These are phyloP conservation scores for Chaetothyriales sp. DNA, from an alignment of 2,329 filamentous ascomycete genomes.

Conservation along the genomic window DNA sequence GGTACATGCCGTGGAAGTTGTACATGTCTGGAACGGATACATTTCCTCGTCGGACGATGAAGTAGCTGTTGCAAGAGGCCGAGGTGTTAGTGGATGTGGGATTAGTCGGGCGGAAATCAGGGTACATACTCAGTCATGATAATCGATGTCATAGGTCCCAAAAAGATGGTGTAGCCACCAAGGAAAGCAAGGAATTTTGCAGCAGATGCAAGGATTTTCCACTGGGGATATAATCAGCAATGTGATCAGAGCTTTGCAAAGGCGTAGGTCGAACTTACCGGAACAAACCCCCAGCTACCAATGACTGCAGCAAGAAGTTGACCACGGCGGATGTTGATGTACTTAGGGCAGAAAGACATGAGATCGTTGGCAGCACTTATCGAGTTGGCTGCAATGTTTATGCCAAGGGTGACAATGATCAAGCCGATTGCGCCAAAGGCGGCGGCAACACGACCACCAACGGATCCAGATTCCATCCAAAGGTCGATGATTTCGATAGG, in stretches of 20 bases:
- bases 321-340: constrained; percentile 42
- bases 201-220: constrained; percentile 49
- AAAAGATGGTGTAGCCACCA: constrained; percentile 49
- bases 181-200: constrained; percentile 49
- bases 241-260: constrained; percentile 1
- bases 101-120: neutral
- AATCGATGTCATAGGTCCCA: constrained; percentile 48
- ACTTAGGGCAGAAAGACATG: constrained; percentile 39
- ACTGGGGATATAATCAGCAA: constrained; percentile 19
- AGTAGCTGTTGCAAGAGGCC: constrained; percentile 5
- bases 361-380: constrained; percentile 42
- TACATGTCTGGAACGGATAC: constrained; percentile 14
- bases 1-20: constrained; percentile 15
- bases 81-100: constrained; percentile 1
- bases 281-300: constrained; percentile 43
- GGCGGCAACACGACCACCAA: constrained; percentile 22
- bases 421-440: constrained; percentile 40
- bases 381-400: constrained; percentile 40
- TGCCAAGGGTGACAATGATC: constrained; percentile 28
- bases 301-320: constrained; percentile 40
- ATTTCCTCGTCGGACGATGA: constrained; percentile 10
- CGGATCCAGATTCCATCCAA: constrained; percentile 9
- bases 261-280: constrained; percentile 16
- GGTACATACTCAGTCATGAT: constrained; percentile 26
- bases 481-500: constrained; percentile 10